Percentiles rank a stretch among this genome's conserved stretches.
phyloP scores from a whole-genome alignment of 768 basidiomycete species.

The Kondoa malvinella region DNA sequence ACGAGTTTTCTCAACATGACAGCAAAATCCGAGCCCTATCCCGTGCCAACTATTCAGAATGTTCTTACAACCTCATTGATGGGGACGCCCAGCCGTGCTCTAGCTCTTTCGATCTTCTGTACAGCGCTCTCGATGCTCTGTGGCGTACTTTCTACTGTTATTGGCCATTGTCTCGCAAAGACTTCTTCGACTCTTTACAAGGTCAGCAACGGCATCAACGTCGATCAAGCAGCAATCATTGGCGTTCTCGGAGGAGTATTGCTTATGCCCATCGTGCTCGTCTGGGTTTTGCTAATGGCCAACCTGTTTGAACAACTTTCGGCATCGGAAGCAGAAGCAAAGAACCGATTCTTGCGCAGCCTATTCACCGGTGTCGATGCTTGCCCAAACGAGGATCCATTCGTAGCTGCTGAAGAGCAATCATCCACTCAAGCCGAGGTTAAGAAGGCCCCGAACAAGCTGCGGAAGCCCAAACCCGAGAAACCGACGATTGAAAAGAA shows the following conservation, averaged over 20 bases:
- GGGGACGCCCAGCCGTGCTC: neutral
- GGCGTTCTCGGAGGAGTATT: neutral
- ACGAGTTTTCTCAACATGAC: too few species aligned
- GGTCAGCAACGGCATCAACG: neutral
- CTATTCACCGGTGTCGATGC: neutral
- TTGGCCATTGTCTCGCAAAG: neutral
- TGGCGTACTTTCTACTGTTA: neutral
- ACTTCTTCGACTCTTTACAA: neutral
- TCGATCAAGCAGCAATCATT: neutral
- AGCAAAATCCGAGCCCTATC: too few species aligned
- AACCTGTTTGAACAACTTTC: neutral
- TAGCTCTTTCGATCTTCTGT: neutral
- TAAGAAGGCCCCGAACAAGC: neutral
- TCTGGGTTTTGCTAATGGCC: neutral
- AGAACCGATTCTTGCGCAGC: neutral
- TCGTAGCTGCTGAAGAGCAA: too few species aligned
- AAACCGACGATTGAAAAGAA: neutral
- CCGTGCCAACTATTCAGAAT: too few species aligned
- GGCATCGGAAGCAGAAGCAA: neutral
- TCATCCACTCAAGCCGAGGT: too few species aligned
- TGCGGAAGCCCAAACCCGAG: neutral
- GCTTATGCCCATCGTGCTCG: neutral
- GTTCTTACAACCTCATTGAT: neutral
- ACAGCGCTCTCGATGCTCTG: neutral
- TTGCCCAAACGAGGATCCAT: too few species aligned